Evolutionary conservation across 2,329 filamentous ascomycete species (phyloP).

Genomic region (Apiospora saccharicola): DNA sequence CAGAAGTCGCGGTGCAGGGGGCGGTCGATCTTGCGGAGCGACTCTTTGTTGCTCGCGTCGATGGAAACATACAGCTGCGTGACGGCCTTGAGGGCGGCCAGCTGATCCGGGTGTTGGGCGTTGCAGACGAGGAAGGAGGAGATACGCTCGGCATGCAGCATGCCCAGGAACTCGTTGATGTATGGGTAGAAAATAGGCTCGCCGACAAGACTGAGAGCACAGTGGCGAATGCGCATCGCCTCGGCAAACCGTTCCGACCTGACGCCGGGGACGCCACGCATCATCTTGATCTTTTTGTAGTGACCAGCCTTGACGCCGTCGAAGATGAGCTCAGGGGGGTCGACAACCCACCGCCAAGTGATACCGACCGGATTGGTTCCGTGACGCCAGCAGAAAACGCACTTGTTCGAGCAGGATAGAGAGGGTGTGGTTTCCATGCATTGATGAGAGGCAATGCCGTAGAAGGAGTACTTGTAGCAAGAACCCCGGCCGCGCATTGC

Average conservation of each 20-base stretch:
- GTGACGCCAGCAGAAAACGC: conserved; percentile 98
- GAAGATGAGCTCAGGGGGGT: conserved; percentile 89
- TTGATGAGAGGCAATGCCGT: conserved; percentile 93
- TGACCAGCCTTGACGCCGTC: conserved; percentile 88
- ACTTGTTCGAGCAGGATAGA: conserved; percentile 96
- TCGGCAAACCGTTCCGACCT: conserved; percentile 91
- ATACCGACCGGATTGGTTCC: conserved; percentile 97
- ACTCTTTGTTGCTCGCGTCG: conserved; percentile 90
- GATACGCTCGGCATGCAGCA: conserved; percentile 87
- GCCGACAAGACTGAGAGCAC: conserved; percentile 88
- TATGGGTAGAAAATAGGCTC: conserved; percentile 99
- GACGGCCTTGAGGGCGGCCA: conserved; percentile 81
- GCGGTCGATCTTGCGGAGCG: conserved; percentile 85
- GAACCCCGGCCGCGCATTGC: conserved; percentile 91
- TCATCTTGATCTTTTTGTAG: conserved; percentile 97
- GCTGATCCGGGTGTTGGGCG: conserved; percentile 92
- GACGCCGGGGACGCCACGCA: conserved; percentile 92
- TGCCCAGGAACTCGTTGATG: conserved; percentile 87
- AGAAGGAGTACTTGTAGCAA: conserved; percentile 98
- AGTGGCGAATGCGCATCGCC: conserved; percentile 92
- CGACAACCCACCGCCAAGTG: conserved; percentile 95
- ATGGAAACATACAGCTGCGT: conserved; percentile 98
- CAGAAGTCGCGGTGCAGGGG: conserved; percentile 96
- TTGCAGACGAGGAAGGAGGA: conserved; percentile 97
- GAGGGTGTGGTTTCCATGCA: conserved; percentile 99